These are phyloP conservation scores for Filobasidium uniguttulatum DNA, from an alignment of 1,284 basidiomycete genomes.

Conservation along the genomic window DNA sequence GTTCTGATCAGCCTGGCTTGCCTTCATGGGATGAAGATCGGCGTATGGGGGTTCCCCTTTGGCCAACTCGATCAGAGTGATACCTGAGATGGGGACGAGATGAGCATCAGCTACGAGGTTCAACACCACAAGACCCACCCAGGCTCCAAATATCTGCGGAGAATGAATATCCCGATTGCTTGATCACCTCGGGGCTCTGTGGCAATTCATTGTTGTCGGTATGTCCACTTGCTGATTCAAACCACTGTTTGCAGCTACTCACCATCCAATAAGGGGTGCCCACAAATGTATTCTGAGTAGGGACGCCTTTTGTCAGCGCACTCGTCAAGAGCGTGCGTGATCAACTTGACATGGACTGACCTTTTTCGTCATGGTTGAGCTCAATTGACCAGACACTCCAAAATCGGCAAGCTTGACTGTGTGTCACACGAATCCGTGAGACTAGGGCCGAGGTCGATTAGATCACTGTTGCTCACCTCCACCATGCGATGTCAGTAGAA, in stretches of 20 bases:
- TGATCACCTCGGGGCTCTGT: slow-evolving; percentile 87
- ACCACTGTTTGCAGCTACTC: neutral
- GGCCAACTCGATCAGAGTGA: slow-evolving; percentile 93
- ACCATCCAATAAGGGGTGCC: slow-evolving; percentile 95
- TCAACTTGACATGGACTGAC: slow-evolving; percentile 12
- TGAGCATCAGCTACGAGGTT: neutral
- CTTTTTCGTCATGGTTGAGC: slow-evolving; percentile 92
- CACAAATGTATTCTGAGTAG: slow-evolving; percentile 70
- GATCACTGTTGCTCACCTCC: slow-evolving; percentile 45
- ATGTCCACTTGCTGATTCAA: too few relatives aligned
- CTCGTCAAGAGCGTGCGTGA: neutral
- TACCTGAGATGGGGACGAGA: slow-evolving; percentile 34
- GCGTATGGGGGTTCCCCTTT: slow-evolving; percentile 96
- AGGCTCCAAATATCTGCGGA: slow-evolving; percentile 97
- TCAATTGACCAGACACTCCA: slow-evolving; percentile 96
- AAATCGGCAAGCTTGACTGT: slow-evolving; percentile 93
- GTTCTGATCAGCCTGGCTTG: slow-evolving; percentile 23
- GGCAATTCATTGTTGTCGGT: neutral
- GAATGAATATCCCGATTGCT: slow-evolving; percentile 96
- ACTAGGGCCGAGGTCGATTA: neutral
- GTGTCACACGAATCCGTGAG: neutral
- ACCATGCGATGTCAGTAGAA: slow-evolving; percentile 82
- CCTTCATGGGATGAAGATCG: slow-evolving; percentile 97
- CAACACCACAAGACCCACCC: slow-evolving; percentile 39
- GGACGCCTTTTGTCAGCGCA: neutral